Conservation (phyloP, 2,329 filamentous ascomycete species). For the Sclerotinia borealis region DNA sequence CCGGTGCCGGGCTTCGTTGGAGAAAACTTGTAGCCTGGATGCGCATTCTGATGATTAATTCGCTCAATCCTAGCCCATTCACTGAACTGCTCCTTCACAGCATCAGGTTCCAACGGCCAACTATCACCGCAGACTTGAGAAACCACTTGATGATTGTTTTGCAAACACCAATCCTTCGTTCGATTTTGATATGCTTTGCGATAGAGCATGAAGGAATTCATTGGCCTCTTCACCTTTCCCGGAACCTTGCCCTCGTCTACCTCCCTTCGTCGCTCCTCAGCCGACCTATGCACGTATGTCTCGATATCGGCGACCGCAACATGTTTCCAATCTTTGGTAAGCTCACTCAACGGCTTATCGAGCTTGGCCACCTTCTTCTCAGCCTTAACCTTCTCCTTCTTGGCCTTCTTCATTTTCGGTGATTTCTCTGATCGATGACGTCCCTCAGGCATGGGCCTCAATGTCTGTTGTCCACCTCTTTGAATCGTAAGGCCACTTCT, state of each 20-base stretch:
- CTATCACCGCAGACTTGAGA: constrained; percentile 81
- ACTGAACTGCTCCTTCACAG: constrained; percentile 69
- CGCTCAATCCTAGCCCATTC: constrained; percentile 74
- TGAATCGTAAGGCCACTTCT: constrained; percentile 27
- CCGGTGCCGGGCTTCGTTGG: constrained; percentile 59
- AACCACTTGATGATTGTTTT: constrained; percentile 91
- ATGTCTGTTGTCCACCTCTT: constrained; percentile 21
- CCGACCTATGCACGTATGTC: constrained; percentile 67
- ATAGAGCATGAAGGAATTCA: constrained; percentile 99
- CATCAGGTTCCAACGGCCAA: constrained; percentile 75
- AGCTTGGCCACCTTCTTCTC: constrained; percentile 48
- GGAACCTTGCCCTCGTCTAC: constrained; percentile 59
- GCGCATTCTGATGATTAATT: constrained; percentile 75
- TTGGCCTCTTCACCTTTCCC: constrained; percentile 80
- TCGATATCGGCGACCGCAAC: constrained; percentile 73
- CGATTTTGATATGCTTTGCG: constrained; percentile 86
- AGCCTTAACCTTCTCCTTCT: constrained; percentile 37
- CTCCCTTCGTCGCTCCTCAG: constrained; percentile 60
- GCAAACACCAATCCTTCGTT: constrained; percentile 71
- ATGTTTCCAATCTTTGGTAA: constrained; percentile 56
- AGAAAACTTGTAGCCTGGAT: constrained; percentile 91
- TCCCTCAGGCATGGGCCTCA: constrained; percentile 27
- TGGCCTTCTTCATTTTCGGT: constrained; percentile 34
- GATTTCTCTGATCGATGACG: constrained; percentile 23
- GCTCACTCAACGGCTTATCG: constrained; percentile 61